Evolutionary conservation across 495 filamentous ascomycete genomes (phyloP), one percentile per base, ranked within the genome.

Genomic region (Stereocaulon alpinum): DNA sequence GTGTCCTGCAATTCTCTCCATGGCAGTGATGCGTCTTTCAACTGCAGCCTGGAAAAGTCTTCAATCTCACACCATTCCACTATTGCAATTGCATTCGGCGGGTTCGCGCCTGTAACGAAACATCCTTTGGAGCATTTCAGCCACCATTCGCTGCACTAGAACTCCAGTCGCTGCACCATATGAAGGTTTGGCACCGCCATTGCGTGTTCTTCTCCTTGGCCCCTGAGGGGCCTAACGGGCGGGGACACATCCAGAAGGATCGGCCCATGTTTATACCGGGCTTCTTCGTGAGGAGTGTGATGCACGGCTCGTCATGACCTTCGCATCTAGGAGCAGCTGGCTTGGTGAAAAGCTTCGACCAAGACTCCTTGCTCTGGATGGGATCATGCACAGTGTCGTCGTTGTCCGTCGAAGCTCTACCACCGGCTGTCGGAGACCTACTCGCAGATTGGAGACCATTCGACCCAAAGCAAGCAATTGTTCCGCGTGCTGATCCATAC

Each of bases 81-180:
- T 12, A 2, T 37, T 7, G 34, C 34, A 12, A 37, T 10, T 37
- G 7, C 34, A 12, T 7, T 37, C 34, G 34, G 34, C 34, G 2
- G 34, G 34, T 37, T 37, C 7, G 34, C 12, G 7, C 12, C 34
- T 37, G 34, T 37, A 37, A 37, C 34, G 34, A 37, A 37, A 37
- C 7, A 37, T 7, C 12, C 34, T 37, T 37, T 10, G 12, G 24
- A 50, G 24, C 6, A 20, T 20, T 24, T 42, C 40, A 44, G 18
- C 18, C 48, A n/a, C 55, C 42, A 14, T 55, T 57, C 14, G 34
- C 45, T 30, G 20, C 29, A 9, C 63, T 63, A 10, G 71, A 58
- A 63, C 79, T 84, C 88, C 89, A 92, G 65, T 93, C 88, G 63
- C 86, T 92, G 43, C 83, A 83, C 91, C 91, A 96, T 56, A 95